Percentiles rank a stretch among this genome's conserved stretches.
These are phyloP conservation scores for Saitozyma podzolica DNA, from an alignment of 768 basidiomycete species.

Conservation along the genomic window DNA sequence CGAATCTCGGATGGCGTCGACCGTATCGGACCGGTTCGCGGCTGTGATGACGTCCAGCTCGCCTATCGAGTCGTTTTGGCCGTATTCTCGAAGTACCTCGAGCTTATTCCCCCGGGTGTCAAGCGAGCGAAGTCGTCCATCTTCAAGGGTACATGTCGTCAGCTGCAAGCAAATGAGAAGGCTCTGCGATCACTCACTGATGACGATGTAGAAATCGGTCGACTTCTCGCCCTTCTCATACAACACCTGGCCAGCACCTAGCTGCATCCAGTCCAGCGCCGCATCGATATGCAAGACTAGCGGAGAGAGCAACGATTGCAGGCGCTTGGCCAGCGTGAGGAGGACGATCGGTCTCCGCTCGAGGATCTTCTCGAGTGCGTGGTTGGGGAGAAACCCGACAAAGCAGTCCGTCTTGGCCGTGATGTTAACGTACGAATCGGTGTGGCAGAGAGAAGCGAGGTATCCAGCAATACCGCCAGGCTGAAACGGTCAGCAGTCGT, in stretches of 20 bases:
- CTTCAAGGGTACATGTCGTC: constrained; percentile 12
- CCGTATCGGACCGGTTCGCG: constrained; percentile 78
- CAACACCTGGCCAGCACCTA: constrained; percentile 84
- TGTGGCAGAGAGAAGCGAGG: constrained; percentile 84
- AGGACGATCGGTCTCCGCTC: constrained; percentile 95
- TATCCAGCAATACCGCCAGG: constrained; percentile 98
- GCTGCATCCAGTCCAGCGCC: constrained; percentile 97
- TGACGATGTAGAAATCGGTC: constrained; percentile 91
- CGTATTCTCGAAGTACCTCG: constrained; percentile 85
- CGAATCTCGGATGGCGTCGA: constrained; percentile 97
- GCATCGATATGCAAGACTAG: constrained; percentile 95
- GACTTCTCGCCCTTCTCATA: constrained; percentile 88
- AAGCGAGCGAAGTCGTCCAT: constrained; percentile 90
- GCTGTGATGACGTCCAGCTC: constrained; percentile 97
- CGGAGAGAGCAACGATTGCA: constrained; percentile 91
- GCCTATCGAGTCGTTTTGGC: constrained; percentile 94
- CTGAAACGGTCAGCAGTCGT: constrained; percentile 8
- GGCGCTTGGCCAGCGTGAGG: constrained; percentile 89
- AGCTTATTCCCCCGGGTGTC: constrained; percentile 70
- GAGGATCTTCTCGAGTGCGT: constrained; percentile 82
- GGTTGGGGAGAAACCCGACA: constrained; percentile 88
- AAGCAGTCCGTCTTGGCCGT: constrained; percentile 97
- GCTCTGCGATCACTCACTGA: constrained; percentile 30
- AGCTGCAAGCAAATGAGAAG: not conserved
- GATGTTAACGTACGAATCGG: constrained; percentile 94